Conservation (phyloP, 805 yeast species). For the Hanseniaspora lachancei region DNA sequence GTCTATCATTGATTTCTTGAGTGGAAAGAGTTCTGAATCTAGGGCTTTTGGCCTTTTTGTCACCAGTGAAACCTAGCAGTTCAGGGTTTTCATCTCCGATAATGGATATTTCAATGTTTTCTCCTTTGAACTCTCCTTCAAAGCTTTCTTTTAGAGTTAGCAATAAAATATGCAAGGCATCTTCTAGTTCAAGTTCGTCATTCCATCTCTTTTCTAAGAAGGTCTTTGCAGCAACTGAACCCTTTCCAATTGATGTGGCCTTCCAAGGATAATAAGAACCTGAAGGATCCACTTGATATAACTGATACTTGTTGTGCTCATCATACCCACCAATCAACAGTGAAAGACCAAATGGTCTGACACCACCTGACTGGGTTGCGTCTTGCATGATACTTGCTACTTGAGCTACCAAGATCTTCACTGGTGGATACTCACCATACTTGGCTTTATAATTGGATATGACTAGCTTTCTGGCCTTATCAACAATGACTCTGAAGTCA, state of each 20-base stretch:
- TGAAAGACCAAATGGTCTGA: constrained; percentile 96
- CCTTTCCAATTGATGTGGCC: constrained; percentile 97
- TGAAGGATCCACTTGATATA: constrained; percentile 95
- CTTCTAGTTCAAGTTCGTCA: constrained; percentile 91
- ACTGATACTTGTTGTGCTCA: constrained; percentile 55
- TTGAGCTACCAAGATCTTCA: constrained; percentile 83
- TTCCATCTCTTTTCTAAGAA: constrained; percentile 97
- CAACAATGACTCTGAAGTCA: constrained; percentile 87
- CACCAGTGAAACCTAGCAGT: constrained; percentile 75
- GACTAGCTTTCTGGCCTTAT: constrained; percentile 83
- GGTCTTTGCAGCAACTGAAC: constrained; percentile 91
- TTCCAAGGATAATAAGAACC: constrained; percentile 99
- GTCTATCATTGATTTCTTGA: constrained; percentile 90
- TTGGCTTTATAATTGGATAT: constrained; percentile 86
- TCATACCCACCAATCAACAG: constrained; percentile 89
- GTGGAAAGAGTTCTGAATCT: constrained; percentile 71
- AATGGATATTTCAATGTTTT: constrained; percentile 82
- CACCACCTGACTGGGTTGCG: constrained; percentile 97
- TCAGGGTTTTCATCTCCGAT: constrained; percentile 74
- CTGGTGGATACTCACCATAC: constrained; percentile 95
- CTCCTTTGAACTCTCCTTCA: constrained; percentile 96
- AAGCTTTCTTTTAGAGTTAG: constrained; percentile 89
- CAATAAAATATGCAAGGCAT: constrained; percentile 92
- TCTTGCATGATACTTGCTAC: constrained; percentile 95
- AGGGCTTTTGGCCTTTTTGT: constrained; percentile 66